These are phyloP conservation scores for Morella rubra DNA, from an alignment of 306 rosid species.

Conservation along the genomic window DNA sequence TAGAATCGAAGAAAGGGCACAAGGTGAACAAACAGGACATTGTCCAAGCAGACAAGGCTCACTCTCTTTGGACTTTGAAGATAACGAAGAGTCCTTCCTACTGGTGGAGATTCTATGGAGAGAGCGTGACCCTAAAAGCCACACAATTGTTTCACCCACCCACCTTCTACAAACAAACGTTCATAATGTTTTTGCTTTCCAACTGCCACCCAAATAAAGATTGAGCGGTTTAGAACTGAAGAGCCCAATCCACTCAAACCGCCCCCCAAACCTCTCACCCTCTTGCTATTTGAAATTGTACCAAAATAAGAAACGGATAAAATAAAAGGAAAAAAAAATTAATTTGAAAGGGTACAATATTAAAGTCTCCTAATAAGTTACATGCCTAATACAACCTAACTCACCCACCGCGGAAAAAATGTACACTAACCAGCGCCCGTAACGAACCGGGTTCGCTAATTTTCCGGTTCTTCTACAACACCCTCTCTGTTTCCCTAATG, in stretches of 20 bases:
- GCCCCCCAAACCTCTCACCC: background rate
- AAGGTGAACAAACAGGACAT: background rate
- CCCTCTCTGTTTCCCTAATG: constrained; percentile 4
- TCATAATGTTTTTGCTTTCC: constrained; percentile 47
- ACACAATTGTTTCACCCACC: background rate
- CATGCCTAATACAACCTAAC: constrained; percentile 45
- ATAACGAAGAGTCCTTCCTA: background rate
- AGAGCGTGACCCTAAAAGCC: background rate
- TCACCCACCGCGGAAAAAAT: constrained; percentile 44
- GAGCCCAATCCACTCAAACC: too few relatives aligned
- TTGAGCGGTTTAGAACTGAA: constrained; percentile 26
- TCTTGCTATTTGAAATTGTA: background rate
- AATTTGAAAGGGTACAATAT: background rate
- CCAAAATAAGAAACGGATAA: background rate
- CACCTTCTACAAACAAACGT: background rate
- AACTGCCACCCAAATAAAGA: constrained; percentile 39
- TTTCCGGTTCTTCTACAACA: constrained; percentile 29
- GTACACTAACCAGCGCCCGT: constrained; percentile 48
- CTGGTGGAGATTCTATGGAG: constrained; percentile 19
- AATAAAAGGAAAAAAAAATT: background rate
- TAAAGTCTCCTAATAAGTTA: constrained; percentile 39
- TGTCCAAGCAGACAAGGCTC: background rate
- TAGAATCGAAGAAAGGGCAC: background rate
- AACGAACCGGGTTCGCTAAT: constrained; percentile 39
- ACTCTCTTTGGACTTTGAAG: constrained; percentile 16